Percentiles rank a stretch among this genome's conserved stretches.
Conservation (phyloP, 768 basidiomycete genomes). For the Antrodiella citrinella region DNA sequence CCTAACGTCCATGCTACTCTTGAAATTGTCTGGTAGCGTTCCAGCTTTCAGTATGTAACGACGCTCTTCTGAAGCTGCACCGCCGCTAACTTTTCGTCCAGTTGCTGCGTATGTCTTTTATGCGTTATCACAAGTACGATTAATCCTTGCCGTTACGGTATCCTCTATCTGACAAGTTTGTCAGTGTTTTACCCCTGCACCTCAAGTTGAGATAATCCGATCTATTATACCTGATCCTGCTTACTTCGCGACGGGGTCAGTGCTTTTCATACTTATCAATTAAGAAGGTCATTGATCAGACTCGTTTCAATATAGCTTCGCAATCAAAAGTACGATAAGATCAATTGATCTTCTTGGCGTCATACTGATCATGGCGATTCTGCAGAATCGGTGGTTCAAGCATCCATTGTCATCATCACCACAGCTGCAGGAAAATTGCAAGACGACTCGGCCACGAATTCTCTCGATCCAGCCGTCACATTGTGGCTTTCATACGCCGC, state of each 20-base stretch:
- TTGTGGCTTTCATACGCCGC: slow-evolving; percentile 34
- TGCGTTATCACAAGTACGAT: slow-evolving; percentile 29
- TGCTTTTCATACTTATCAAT: too few species aligned
- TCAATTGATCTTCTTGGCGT: background rate
- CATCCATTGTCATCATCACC: slow-evolving; percentile 35
- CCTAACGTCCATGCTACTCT: slow-evolving; percentile 32
- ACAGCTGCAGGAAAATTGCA: slow-evolving; percentile 34
- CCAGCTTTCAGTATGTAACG: slow-evolving; percentile 28
- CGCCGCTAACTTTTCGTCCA: slow-evolving; percentile 4
- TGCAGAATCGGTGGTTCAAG: slow-evolving; percentile 35
- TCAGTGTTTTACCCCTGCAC: slow-evolving; percentile 27
- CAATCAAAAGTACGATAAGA: slow-evolving; percentile 34
- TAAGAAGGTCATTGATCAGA: background rate
- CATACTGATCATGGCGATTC: background rate
- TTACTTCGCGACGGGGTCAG: slow-evolving; percentile 33
- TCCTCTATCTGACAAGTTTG: background rate
- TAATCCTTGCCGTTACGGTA: background rate
- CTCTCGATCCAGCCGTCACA: slow-evolving; percentile 29
- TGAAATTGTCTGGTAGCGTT: slow-evolving; percentile 30
- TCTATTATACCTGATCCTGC: slow-evolving; percentile 33
- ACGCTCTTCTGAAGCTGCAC: background rate
- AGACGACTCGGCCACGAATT: slow-evolving; percentile 26
- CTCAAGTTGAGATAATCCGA: slow-evolving; percentile 31
- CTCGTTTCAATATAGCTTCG: slow-evolving; percentile 19
- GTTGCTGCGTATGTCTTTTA: slow-evolving; percentile 37